Conservation (phyloP, 192 early-diverging fungal species). For the Coemansia sp. region DNA sequence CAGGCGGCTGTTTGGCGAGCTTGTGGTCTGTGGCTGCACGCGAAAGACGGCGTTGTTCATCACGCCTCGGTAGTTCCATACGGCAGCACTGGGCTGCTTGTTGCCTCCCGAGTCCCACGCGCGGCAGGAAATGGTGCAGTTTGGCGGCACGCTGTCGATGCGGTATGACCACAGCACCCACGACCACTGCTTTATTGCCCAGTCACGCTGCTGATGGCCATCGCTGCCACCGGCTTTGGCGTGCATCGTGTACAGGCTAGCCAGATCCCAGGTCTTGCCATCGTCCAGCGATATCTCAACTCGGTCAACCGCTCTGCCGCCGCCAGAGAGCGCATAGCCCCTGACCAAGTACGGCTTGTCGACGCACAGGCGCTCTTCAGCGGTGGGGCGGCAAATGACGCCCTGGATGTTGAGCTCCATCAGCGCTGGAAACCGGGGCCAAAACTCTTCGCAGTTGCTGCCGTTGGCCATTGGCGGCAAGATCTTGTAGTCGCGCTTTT, state of each 20-base stretch:
- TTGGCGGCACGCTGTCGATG: constrained; percentile 44
- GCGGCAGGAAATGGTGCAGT: constrained; percentile 67
- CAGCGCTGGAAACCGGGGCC: constrained; percentile 55
- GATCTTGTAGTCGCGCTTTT: constrained; percentile 84
- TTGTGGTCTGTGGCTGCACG: constrained; percentile 20
- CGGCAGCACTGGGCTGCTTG: constrained; percentile 77
- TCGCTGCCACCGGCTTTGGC: neutral
- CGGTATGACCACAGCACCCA: constrained; percentile 84
- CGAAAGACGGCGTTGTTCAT: constrained; percentile 74
- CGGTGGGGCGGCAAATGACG: constrained; percentile 66
- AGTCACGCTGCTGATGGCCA: constrained; percentile 25
- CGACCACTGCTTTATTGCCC: constrained; percentile 65
- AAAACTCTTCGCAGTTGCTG: constrained; percentile 47
- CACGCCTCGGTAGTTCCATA: constrained; percentile 81
- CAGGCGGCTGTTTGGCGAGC: constrained; percentile 9
- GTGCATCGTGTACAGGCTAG: constrained; percentile 57
- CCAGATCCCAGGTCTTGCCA: constrained; percentile 79
- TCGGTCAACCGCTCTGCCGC: constrained; percentile 72
- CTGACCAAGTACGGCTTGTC: constrained; percentile 57
- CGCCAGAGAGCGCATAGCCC: constrained; percentile 84
- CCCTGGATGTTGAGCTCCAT: constrained; percentile 86
- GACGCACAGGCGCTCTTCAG: constrained; percentile 51
- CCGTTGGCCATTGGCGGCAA: constrained; percentile 71
- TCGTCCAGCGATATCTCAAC: constrained; percentile 83
- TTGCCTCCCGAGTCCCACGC: constrained; percentile 89